Percentiles rank a stretch among this genome's conserved stretches.
phyloP scores from a whole-genome alignment of 2,329 filamentous ascomycete species.

The Talaromyces piceae region DNA sequence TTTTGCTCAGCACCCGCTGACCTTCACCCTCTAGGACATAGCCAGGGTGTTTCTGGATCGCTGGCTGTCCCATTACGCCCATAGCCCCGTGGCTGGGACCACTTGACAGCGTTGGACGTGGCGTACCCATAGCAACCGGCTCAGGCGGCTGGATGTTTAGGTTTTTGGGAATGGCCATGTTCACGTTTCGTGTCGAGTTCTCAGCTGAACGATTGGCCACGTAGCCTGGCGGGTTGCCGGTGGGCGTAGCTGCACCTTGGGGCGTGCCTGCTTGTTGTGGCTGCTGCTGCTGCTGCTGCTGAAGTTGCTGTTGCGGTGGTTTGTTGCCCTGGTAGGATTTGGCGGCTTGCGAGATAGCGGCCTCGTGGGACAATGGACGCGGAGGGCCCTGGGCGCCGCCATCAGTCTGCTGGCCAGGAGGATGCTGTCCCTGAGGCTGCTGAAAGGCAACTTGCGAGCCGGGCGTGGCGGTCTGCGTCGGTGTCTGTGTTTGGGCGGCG shows the following conservation, averaged over 20 bases:
- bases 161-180: conserved; percentile 77
- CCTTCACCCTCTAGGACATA: conserved; percentile 88
- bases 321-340: conserved; percentile 34
- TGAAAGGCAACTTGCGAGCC: conserved; percentile 3
- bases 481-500: conserved; percentile 19
- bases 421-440: conserved; percentile 9
- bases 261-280: conserved; percentile 15
- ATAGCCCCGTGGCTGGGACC: conserved; percentile 67
- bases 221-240: conserved; percentile 36
- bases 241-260: conserved; percentile 26
- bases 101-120: conserved; percentile 74
- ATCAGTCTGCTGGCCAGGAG: conserved; percentile 24
- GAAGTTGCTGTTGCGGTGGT: conserved; percentile 15
- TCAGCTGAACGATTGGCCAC: conserved; percentile 35
- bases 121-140: conserved; percentile 64
- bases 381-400: conserved; percentile 30
- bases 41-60: conserved; percentile 69
- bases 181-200: conserved; percentile 43
- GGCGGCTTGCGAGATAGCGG: conserved; percentile 39
- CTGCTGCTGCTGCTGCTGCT: conserved; percentile 14
- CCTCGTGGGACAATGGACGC: conserved; percentile 39
- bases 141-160: conserved; percentile 65
- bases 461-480: conserved; percentile 1
- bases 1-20: conserved; percentile 91
- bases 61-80: conserved; percentile 81